These are phyloP conservation scores for Ballota nigra DNA, from an alignment of 257 asterid species.

Conservation along the genomic window DNA sequence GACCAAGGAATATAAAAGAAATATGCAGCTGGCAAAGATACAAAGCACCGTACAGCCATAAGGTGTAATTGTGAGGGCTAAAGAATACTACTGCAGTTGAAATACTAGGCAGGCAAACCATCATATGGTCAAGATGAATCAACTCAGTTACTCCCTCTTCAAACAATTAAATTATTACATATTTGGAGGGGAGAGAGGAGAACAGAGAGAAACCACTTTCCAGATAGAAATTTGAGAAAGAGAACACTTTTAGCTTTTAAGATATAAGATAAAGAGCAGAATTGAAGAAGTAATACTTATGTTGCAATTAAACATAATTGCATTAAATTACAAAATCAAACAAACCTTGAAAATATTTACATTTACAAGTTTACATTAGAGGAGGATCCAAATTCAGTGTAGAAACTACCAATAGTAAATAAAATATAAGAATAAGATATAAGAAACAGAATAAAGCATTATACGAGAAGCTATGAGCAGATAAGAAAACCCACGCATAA, in stretches of 20 bases:
- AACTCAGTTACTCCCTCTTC: conserved; percentile 1
- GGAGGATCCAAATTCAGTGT: not conserved
- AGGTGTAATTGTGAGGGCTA: too few species aligned
- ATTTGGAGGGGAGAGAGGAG: too few species aligned
- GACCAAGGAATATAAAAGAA: conserved; percentile 1
- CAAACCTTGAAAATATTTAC: not conserved
- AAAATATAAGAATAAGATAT: not conserved
- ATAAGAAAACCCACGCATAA: not conserved
- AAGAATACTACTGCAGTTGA: not conserved
- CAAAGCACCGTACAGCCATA: not conserved
- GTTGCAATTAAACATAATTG: not conserved
- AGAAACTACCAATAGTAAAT: not conserved
- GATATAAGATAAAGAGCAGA: not conserved
- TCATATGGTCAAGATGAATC: conserved; percentile 16
- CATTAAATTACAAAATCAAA: not conserved
- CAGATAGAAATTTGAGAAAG: too few species aligned
- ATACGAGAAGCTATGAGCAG: not conserved
- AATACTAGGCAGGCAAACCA: conserved; percentile 10
- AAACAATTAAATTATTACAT: not conserved
- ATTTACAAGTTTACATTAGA: not conserved
- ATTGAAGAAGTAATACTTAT: not conserved
- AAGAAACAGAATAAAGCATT: not conserved
- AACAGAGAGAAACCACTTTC: too few species aligned
- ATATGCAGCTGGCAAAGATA: not conserved
- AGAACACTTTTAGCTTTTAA: not conserved